Conservation (phyloP, 371 early-diverging fungal species). For the Rhizopus microsporus region DNA sequence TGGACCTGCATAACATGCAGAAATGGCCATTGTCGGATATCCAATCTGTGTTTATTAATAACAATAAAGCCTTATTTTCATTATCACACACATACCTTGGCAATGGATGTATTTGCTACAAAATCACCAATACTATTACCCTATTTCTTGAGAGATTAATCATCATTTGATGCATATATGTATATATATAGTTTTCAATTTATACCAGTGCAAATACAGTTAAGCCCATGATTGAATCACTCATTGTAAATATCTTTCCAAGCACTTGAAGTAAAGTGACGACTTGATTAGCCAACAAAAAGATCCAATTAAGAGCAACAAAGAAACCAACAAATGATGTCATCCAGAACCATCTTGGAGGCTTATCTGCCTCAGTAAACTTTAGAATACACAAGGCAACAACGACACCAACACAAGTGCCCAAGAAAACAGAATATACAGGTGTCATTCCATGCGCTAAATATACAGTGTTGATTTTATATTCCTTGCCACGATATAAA, state of each 20-base stretch:
- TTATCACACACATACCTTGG: slow-evolving; percentile 40
- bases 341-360: slow-evolving; percentile 46
- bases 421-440: slow-evolving; percentile 15
- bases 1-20: slow-evolving; percentile 86
- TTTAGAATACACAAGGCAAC: slow-evolving; percentile 18
- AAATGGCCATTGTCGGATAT: slow-evolving; percentile 82
- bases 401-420: slow-evolving; percentile 24
- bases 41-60: slow-evolving; percentile 57
- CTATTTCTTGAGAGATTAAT: slow-evolving; percentile 29
- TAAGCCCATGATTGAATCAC: slow-evolving; percentile 82
- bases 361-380: slow-evolving; percentile 28
- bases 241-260: slow-evolving; percentile 72
- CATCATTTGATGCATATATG: background rate
- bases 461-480: background rate
- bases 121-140: slow-evolving; percentile 87
- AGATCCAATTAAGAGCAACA: slow-evolving; percentile 79
- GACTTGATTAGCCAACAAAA: slow-evolving; percentile 77
- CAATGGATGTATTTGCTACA: slow-evolving; percentile 81
- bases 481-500: background rate
- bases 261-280: slow-evolving; percentile 80
- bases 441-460: slow-evolving; percentile 34
- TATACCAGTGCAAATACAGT: slow-evolving; percentile 81
- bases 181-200: background rate
- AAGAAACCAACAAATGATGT: slow-evolving; percentile 71
- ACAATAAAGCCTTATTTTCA: background rate